Evolutionary conservation across 352 stramenopile species (phyloP), one percentile per base, ranked within the genome.

Genomic region (Blastocystis sp.): DNA sequence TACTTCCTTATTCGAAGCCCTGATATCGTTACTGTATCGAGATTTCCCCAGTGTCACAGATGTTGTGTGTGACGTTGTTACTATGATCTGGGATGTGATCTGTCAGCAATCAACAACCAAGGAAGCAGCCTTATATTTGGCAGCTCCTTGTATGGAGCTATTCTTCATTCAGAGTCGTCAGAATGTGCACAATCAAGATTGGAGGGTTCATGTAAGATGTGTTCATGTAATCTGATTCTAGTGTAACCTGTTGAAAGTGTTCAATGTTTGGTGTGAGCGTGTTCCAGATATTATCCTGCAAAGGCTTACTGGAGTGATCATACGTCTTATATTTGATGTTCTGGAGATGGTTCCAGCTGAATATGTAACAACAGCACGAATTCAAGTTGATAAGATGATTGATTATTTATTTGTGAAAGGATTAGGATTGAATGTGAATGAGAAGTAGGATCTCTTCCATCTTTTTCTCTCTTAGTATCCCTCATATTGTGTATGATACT

Each of bases 251-350:
- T 1, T 83, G 5, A 83, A 67, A 19, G 46, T 83, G 35, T 42
- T 83, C 21, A 29, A 49, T 12, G 21, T n/a, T 1, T 83, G 71
- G 71, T 83, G 71, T 43, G 54, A 43, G 71, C 16, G 32, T 7
- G 21, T 83, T 21, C 35, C 54, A 4, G 71, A 83, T 21, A 16
- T 83, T 42, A 21, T 83, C n/a, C 21, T 83, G 12, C 16, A 6
- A 1, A 43, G 71, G 11, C 46, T 65, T 14, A 32, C n/a, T 11
- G 14, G 42, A 21, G 29, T 83, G 2, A 24, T 65, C 9, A n/a
- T 83, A 11, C 71, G 71, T 16, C 42, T 57, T 32, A 24, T 83
- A 21, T 65, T 83, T 37, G 46, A 83, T 37, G 27, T 83, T 32
- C 51, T 83, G 5, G n/a, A 42, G 27, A 42, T 43, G 32, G 46